Evolutionary conservation across 805 yeast species (phyloP).

Genomic region (Blastobotrys peoriensis): DNA sequence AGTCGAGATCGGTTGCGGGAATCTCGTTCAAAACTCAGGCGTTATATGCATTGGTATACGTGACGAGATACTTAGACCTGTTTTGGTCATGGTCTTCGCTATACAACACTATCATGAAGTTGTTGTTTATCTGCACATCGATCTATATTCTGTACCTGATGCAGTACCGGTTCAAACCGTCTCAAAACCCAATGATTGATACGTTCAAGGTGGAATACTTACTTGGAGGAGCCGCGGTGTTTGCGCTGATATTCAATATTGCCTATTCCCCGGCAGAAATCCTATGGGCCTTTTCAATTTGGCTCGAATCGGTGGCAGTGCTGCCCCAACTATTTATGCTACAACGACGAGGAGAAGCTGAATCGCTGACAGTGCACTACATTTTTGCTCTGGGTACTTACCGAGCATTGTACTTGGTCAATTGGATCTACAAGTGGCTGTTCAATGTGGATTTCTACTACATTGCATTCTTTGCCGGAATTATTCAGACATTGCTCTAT

Average conservation of each 20-base stretch:
- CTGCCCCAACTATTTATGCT: slow-evolving; percentile 88
- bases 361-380: slow-evolving; percentile 82
- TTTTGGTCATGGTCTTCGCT: slow-evolving; percentile 38
- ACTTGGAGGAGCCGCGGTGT: slow-evolving; percentile 52
- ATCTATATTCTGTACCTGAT: slow-evolving; percentile 68
- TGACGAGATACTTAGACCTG: slow-evolving; percentile 66
- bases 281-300: slow-evolving; percentile 81
- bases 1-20: slow-evolving; percentile 66
- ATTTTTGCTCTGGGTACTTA: slow-evolving; percentile 90
- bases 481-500: slow-evolving; percentile 79
- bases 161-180: slow-evolving; percentile 52
- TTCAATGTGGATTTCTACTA: slow-evolving; percentile 59
- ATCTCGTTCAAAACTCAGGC: slow-evolving; percentile 84
- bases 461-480: slow-evolving; percentile 69
- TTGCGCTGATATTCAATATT: slow-evolving; percentile 60
- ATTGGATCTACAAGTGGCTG: slow-evolving; percentile 86
- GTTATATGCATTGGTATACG: slow-evolving; percentile 66
- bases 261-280: slow-evolving; percentile 51
- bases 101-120: slow-evolving; percentile 76
- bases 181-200: slow-evolving; percentile 56
- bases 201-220: slow-evolving; percentile 72
- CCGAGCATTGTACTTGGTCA: slow-evolving; percentile 84
- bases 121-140: slow-evolving; percentile 73
- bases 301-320: slow-evolving; percentile 91
- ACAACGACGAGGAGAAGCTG: slow-evolving; percentile 84